Percentiles rank a stretch among this genome's conserved stretches.
Evolutionary conservation across 1,284 basidiomycete species (phyloP).

Genomic region (Ganoderma meredithae): DNA sequence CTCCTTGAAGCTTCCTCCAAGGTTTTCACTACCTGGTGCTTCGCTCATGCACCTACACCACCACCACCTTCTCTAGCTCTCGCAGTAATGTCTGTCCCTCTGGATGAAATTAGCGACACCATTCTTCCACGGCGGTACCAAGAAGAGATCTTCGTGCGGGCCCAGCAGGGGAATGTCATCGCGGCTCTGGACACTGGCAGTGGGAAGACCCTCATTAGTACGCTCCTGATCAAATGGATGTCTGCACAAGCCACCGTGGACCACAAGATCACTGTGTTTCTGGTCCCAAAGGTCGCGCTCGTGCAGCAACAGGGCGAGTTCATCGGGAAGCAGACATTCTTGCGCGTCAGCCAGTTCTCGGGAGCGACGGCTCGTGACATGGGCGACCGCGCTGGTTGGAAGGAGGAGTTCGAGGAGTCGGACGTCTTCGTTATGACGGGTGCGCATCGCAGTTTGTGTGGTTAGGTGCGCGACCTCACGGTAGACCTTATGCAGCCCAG

Average conservation of each 20-base stretch:
- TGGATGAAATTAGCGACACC: conserved; percentile 38
- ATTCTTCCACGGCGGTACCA: conserved; percentile 65
- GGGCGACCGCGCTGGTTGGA: conserved; percentile 73
- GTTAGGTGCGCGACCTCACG: not conserved
- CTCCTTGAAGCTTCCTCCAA: not conserved
- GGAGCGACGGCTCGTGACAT: conserved; percentile 76
- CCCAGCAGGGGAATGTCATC: conserved; percentile 77
- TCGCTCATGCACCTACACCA: conserved; percentile 8
- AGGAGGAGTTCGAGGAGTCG: conserved; percentile 60
- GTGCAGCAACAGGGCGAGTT: conserved; percentile 83
- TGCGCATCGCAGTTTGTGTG: conserved; percentile 40
- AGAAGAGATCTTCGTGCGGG: conserved; percentile 78
- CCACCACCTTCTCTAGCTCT: not conserved
- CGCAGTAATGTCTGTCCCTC: conserved; percentile 32
- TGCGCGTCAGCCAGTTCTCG: conserved; percentile 71
- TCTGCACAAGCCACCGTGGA: conserved; percentile 54
- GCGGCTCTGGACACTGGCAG: conserved; percentile 81
- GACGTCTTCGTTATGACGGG: conserved; percentile 88
- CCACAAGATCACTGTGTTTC: conserved; percentile 69
- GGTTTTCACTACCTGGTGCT: not conserved
- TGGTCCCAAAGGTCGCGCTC: conserved; percentile 83
- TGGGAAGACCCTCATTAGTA: conserved; percentile 85
- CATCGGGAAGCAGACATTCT: conserved; percentile 66
- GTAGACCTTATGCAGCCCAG: conserved; percentile 60
- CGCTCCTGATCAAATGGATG: conserved; percentile 81